These are phyloP conservation scores for Bidens hawaiensis DNA, from an alignment of 140 eudicot genomes.

Conservation along the genomic window DNA sequence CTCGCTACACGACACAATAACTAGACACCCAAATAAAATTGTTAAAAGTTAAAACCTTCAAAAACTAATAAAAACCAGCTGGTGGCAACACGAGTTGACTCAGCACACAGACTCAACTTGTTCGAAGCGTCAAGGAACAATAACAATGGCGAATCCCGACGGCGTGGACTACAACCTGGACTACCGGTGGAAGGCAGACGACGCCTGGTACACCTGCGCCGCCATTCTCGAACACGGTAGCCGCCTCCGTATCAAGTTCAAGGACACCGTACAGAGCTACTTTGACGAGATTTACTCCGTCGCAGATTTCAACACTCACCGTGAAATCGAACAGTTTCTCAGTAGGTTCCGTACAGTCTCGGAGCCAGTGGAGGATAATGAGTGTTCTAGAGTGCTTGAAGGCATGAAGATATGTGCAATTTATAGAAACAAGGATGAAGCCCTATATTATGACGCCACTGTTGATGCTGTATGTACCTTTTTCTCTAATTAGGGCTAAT, in stretches of 20 bases:
- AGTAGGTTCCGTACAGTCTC: slow-evolving; percentile 41
- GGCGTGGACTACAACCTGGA: slow-evolving; percentile 37
- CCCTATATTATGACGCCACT: slow-evolving; percentile 59
- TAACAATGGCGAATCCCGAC: slow-evolving; percentile 17
- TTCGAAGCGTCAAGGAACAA: background rate
- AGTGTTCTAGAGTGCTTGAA: slow-evolving; percentile 37
- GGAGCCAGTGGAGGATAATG: slow-evolving; percentile 38
- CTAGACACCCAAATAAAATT: too few species aligned
- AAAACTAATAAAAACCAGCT: too few species aligned
- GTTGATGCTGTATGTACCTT: slow-evolving; percentile 46
- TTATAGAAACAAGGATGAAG: slow-evolving; percentile 23
- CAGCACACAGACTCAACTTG: too few species aligned
- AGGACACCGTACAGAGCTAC: slow-evolving; percentile 12
- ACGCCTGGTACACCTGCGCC: slow-evolving; percentile 59
- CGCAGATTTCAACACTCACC: slow-evolving; percentile 21
- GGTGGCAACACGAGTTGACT: too few species aligned
- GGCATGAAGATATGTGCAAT: slow-evolving; percentile 49
- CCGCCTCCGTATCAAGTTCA: slow-evolving; percentile 39
- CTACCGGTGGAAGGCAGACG: slow-evolving; percentile 39
- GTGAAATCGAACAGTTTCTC: slow-evolving; percentile 31
- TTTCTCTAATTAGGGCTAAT: too few species aligned
- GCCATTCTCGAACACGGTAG: slow-evolving; percentile 25
- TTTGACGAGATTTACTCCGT: slow-evolving; percentile 19
- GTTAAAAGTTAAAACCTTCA: too few species aligned
- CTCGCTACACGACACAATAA: too few species aligned